Conservation (phyloP, 2,329 filamentous ascomycete species). For the Eutypella sp. region DNA sequence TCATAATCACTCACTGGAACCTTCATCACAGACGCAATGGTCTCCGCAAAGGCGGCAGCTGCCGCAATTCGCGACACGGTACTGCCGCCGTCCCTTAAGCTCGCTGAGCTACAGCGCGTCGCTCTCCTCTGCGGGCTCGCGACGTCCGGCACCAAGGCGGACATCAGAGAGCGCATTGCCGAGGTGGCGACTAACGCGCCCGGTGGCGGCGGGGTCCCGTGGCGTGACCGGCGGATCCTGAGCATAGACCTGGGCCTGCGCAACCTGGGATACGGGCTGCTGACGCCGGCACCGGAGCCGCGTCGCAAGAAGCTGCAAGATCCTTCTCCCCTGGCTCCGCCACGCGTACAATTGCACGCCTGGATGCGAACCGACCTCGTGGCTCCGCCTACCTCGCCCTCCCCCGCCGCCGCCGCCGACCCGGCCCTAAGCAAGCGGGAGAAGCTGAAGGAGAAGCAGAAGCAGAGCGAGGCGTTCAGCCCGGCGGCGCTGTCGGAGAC, state of each 20-base stretch:
- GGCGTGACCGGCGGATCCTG: conserved; percentile 41
- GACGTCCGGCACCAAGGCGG: conserved; percentile 54
- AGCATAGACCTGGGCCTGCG: conserved; percentile 83
- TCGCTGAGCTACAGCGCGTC: conserved; percentile 50
- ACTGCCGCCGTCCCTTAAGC: conserved; percentile 35
- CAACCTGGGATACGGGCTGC: conserved; percentile 71
- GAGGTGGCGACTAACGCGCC: conserved; percentile 19
- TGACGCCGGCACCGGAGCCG: conserved; percentile 26
- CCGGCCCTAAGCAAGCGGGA: too few species aligned
- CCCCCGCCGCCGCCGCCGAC: too few species aligned
- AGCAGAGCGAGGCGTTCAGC: conserved; percentile 25
- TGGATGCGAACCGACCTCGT: conserved; percentile 32
- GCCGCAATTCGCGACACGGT: not conserved
- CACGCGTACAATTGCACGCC: conserved; percentile 22
- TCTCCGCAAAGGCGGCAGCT: not conserved
- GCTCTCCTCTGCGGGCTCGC: conserved; percentile 57
- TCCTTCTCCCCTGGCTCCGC: conserved; percentile 10
- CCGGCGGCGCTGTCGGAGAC: conserved; percentile 30
- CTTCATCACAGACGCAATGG: not conserved
- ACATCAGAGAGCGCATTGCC: conserved; percentile 46
- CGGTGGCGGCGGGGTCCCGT: not conserved
- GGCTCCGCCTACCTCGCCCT: not conserved
- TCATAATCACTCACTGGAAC: not conserved
- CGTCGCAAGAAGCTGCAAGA: conserved; percentile 5
- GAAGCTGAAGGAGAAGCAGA: conserved; percentile 1